Evolutionary conservation across 2,329 filamentous ascomycete genomes (phyloP).

Genomic region (Aurifilum marmelostoma): DNA sequence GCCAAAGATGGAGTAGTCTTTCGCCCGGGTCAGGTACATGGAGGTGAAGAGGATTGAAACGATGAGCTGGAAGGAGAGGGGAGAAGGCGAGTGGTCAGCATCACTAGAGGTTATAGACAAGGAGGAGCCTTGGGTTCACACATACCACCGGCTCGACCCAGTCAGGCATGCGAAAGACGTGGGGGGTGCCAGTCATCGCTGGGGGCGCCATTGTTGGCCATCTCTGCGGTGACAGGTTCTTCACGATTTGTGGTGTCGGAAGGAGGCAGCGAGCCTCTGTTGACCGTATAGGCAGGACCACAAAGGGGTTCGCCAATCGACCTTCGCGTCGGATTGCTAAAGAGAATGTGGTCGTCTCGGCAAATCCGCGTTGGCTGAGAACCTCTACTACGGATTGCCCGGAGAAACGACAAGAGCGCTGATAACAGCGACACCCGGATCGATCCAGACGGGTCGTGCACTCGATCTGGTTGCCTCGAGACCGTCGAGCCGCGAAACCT

Average conservation of each 20-base stretch:
- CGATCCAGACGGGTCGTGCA: not conserved
- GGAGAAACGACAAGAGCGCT: not conserved
- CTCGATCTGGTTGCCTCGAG: not conserved
- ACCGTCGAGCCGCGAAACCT: not conserved
- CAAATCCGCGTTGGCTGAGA: not conserved
- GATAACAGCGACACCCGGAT: not conserved
- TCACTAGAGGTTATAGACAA: not conserved
- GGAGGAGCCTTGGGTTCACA: no score
- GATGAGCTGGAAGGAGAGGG: conserved; percentile 37
- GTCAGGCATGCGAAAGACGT: conserved; percentile 37
- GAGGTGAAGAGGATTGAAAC: conserved; percentile 42
- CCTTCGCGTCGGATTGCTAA: not conserved
- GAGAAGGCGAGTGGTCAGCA: conserved; percentile 1
- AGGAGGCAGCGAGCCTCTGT: not conserved
- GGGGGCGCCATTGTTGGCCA: conserved; percentile 19
- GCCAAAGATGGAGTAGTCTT: conserved; percentile 40
- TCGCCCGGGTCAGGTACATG: conserved; percentile 43
- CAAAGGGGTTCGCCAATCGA: not conserved
- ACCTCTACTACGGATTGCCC: not conserved
- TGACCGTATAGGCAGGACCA: not conserved
- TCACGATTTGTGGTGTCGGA: not conserved
- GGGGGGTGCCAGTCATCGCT: conserved; percentile 28
- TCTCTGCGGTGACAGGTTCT: not conserved
- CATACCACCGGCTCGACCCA: conserved; percentile 41
- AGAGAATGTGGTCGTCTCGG: not conserved